Evolutionary conservation across 176 grass and related monocot species (phyloP), one percentile per base, ranked within the genome.

Genomic region (Zea luxurians): DNA sequence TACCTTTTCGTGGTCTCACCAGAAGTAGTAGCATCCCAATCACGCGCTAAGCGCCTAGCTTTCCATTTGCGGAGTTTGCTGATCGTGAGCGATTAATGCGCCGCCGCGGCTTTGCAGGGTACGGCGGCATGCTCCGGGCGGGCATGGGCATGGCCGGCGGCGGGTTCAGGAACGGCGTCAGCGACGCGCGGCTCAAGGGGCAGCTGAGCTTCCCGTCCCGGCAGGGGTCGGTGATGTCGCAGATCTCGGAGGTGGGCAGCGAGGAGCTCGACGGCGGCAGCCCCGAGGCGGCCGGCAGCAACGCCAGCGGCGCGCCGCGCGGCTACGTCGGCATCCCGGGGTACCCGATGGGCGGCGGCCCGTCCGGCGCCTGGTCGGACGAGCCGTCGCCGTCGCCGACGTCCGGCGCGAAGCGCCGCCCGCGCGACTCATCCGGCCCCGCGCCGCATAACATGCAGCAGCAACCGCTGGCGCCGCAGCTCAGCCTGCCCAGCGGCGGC

Each of bases 201-300:
- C 91, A 98, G 78, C 53, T 98, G 40, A 98, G 87, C 87, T 92
- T 92, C 89, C 87, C 96, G 55, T 98, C 89, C 5, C 85, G 96
- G 61, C 89, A 92, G 60, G 92, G 85, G 13, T 98, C 96, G 21
- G 80, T 94, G 64, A 94, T 98, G 96, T 98, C 96, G 10, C 96
- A 94, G 71, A 98, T 98, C 83, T 98, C 96, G 11, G 96, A 94
- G 92, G 86, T 94, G 54, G 95, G 60, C n/a, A 90, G 92, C 74
- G 92, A 98, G 80, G 91, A 89, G 55, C 78, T 98, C 42, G 63
- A 50, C 62, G 89, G 60, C 27, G 27, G 27, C 27, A 27, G 27
- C 85, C 66, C 87, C 37, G 89, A 92, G 78, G 81, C 88, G 62
- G 83, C 86, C n/a, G 85, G 85, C n/a, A 83, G 79, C 61, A 80